Conservation (phyloP, 2,329 filamentous ascomycete species). For the Dothideomycetidae sp. region DNA sequence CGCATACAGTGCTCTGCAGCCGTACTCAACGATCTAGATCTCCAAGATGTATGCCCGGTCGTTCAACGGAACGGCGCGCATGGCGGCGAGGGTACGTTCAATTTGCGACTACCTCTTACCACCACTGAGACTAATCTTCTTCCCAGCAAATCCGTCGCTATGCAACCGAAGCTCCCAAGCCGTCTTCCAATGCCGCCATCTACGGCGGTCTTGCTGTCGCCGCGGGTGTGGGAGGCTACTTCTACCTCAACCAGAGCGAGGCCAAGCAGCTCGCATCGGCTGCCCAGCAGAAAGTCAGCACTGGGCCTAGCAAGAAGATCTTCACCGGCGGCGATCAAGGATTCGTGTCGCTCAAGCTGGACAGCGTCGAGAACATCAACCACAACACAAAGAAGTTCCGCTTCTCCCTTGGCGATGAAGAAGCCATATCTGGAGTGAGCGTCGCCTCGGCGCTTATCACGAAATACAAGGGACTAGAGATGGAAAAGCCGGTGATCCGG, state of each 20-base stretch:
- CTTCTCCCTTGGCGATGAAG: constrained; percentile 72
- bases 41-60: constrained; percentile 32
- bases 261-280: constrained; percentile 13
- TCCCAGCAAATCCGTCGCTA: constrained; percentile 53
- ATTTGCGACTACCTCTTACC: constrained; percentile 11
- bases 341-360: constrained; percentile 68
- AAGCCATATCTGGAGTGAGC: constrained; percentile 68
- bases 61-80: constrained; percentile 27
- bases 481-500: constrained; percentile 72
- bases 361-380: constrained; percentile 66
- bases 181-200: constrained; percentile 44
- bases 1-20: too few species aligned
- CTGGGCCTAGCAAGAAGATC: constrained; percentile 33
- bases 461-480: constrained; percentile 73
- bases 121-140: constrained; percentile 12
- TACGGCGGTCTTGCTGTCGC: constrained; percentile 47
- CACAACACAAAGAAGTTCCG: constrained; percentile 90
- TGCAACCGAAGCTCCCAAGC: constrained; percentile 48
- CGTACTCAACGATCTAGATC: too few species aligned
- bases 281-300: constrained; percentile 15
- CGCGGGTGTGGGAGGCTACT: constrained; percentile 44
- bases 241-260: constrained; percentile 27
- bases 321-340: constrained; percentile 83
- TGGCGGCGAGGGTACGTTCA: constrained; percentile 22
- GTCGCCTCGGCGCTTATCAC: constrained; percentile 77